Evolutionary conservation across 139 green algal species (phyloP), one percentile per base, ranked within the genome.

Genomic region (Tetraselmis chui): DNA sequence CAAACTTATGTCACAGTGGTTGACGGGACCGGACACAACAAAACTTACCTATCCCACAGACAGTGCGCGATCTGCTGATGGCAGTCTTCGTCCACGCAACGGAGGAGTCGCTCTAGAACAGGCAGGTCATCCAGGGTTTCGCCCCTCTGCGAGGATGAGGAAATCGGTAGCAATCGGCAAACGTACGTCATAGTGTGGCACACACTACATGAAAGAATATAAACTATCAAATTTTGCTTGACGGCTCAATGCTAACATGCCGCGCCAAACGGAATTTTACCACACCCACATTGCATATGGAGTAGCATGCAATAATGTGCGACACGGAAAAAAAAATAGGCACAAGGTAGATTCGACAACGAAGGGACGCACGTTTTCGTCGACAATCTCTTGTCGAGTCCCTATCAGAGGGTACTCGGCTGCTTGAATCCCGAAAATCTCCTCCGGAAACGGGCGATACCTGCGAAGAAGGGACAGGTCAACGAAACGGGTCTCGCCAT

Each of bases 81-180:
- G 11, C 90, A 90, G 0, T 83, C 77, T 18, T 91, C 85, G 59
- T 84, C 85, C 30, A 89, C 82, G 86, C 92, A 96, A 23, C 93
- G 86, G 79, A 97, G 86, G 59, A 97, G 81, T 0, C 93, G 87
- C 85, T 97, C 94, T 79, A 96, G 59, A 23, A 82, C 76, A 11
- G 84, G 59, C 82, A 97, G 80, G n/a, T 23, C 79, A 1, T 93
- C 90, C 1, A 89, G 28, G 23, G 28, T 83, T 79, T 95, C 92
- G 0, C 91, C 92, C 23, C 90, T 30, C 77, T 89, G 32, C 75
- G 29, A 22, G 22, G 18, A 81, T 74, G 22, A 24, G 18, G 28
- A n/a, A n/a, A n/a, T n/a, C n/a, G n/a, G n/a, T 23, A 75, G 23
- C 59, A 23, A 75, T n/a, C 59, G 59, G 59, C 59, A 23, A 23